Conservation (phyloP, 345 rosid species). For the Mercurialis annua region DNA sequence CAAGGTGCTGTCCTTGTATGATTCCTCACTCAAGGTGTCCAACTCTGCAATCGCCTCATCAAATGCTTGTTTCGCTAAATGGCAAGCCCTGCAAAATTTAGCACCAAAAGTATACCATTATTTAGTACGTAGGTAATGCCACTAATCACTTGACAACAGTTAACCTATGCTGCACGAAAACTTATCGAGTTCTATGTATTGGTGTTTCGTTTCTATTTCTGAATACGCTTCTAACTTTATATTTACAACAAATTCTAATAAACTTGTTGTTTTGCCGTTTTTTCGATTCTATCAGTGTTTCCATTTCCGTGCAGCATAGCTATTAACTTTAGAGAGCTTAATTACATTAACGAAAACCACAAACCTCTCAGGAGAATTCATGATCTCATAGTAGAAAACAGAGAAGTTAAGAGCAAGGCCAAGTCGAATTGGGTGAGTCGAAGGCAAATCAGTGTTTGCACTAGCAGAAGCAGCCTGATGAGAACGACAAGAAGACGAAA, state of each 20-base stretch:
- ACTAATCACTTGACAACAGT: not conserved
- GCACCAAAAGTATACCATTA: not conserved
- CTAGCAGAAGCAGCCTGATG: constrained; percentile 78
- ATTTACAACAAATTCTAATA: too few species aligned
- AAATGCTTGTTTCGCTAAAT: constrained; percentile 96
- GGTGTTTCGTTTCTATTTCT: too few species aligned
- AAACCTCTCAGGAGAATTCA: constrained; percentile 99
- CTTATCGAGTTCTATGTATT: too few species aligned
- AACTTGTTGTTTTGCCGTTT: too few species aligned
- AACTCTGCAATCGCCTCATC: constrained; percentile 97
- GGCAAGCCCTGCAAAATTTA: constrained; percentile 75
- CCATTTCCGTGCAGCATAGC: too few species aligned
- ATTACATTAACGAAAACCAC: not conserved
- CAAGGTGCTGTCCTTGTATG: constrained; percentile 97
- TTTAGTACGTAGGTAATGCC: too few species aligned
- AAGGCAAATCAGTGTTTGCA: constrained; percentile 89
- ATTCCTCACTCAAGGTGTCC: constrained; percentile 94
- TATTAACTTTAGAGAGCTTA: not conserved
- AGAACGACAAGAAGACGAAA: not conserved
- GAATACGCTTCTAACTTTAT: too few species aligned
- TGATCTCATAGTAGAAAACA: constrained; percentile 95
- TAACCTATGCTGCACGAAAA: too few species aligned
- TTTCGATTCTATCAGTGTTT: too few species aligned
- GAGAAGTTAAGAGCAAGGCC: constrained; percentile 99
- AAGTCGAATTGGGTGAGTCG: constrained; percentile 97